Evolutionary conservation across 2,329 filamentous ascomycete genomes (phyloP), one percentile per base, ranked within the genome.

Genomic region (Aspergillus hortae): DNA sequence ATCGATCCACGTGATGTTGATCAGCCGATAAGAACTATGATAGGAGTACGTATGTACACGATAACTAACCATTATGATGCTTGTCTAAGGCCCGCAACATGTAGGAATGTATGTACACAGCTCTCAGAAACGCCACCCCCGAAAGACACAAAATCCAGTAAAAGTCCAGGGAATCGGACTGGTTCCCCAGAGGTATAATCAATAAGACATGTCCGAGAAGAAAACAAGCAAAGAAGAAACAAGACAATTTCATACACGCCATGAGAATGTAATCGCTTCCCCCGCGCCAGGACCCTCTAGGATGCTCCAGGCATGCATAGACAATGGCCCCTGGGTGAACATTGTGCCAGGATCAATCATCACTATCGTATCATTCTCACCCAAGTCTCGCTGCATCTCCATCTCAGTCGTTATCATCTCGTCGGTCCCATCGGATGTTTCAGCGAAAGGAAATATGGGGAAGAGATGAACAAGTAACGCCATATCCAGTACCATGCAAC

Each of bases 121-220:
- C 49, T 56, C 45, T 45, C 36, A 45, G 48, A 57, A 53, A 33
- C 46, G 42, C 42, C 49, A 17, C 52, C 42, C 42, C 51, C 41
- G 45, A 38, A 40, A 33, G 58, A 52, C 42, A 52, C 53, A 48
- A 42, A 17, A 42, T 42, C n/a, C 11, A 23, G 11, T 46, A 38
- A 57, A 59, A 56, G 41, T 48, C 50, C 57, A 55, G 56, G 57
- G 59, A 60, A 64, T 57, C 52, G 56, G 53, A 56, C 60, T 50
- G 46, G 51, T 58, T 59, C 54, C 63, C 55, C 50, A 58, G 58
- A 62, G 66, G 64, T 67, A 69, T 67, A 65, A 62, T 63, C 59
- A 67, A 61, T 64, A 64, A 67, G 56, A 67, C 62, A 67, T 59
- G 56, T 60, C 61, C 58, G 60, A 67, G 61, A 66, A 65, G 49